These are phyloP conservation scores for Pyracantha coccinea DNA, from an alignment of 331 rosid genomes.

Conservation along the genomic window DNA sequence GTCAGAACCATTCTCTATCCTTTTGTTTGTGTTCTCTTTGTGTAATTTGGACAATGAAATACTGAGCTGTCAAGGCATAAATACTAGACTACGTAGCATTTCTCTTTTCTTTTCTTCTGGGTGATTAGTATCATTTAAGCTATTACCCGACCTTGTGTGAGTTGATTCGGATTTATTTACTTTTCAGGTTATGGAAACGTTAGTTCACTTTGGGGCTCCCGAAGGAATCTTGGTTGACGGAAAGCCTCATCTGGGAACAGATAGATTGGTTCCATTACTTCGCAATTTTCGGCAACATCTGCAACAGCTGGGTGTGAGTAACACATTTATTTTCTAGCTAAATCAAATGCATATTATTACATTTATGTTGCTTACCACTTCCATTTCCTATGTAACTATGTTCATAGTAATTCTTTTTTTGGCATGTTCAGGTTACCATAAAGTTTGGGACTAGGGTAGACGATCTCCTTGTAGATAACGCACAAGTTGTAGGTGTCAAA, in stretches of 20 bases:
- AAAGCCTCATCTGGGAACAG: slow-evolving; percentile 97
- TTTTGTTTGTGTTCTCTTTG: neutral
- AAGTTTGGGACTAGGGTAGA: slow-evolving; percentile 90
- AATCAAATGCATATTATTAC: neutral
- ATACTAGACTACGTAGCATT: neutral
- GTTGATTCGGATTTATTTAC: neutral
- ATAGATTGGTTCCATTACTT: slow-evolving; percentile 86
- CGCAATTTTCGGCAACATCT: slow-evolving; percentile 85
- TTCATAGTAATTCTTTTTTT: slow-evolving; percentile 5
- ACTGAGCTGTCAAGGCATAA: neutral
- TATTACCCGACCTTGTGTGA: neutral
- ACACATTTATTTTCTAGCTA: slow-evolving; percentile 3
- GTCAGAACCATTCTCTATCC: slow-evolving; percentile 35
- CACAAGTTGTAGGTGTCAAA: slow-evolving; percentile 53
- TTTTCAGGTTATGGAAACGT: slow-evolving; percentile 79
- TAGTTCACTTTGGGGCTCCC: slow-evolving; percentile 93
- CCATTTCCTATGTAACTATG: slow-evolving; percentile 15
- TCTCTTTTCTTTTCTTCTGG: neutral
- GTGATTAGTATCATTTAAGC: neutral
- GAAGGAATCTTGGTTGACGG: slow-evolving; percentile 70
- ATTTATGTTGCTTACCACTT: slow-evolving; percentile 6
- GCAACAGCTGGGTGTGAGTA: slow-evolving; percentile 80
- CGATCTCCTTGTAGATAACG: slow-evolving; percentile 59
- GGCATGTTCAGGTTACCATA: slow-evolving; percentile 57
- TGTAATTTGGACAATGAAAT: neutral